Conservation (phyloP, 2,329 filamentous ascomycete genomes). For the Ophiostoma himal-ulmi region DNA sequence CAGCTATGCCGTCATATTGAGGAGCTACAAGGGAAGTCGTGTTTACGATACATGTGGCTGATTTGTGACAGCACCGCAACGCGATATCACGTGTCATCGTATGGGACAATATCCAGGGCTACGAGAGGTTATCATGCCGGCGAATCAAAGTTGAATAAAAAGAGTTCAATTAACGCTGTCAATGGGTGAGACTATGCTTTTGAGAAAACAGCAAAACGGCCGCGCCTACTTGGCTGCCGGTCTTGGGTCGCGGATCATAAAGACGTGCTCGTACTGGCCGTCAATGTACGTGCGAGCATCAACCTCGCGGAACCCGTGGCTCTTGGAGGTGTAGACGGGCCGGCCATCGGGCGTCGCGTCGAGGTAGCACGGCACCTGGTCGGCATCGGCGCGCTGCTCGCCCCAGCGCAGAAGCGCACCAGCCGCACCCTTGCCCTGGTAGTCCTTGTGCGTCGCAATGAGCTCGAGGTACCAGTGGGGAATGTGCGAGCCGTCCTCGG, state of each 20-base stretch:
- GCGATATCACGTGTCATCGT: too few relatives aligned
- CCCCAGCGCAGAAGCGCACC: slow-evolving; percentile 45
- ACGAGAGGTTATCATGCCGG: too few relatives aligned
- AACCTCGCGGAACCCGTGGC: slow-evolving; percentile 42
- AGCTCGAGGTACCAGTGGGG: slow-evolving; percentile 47
- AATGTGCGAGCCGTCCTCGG: slow-evolving; percentile 25
- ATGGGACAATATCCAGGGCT: too few relatives aligned
- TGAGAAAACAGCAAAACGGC: neutral
- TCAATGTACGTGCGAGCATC: slow-evolving; percentile 36
- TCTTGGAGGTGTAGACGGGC: slow-evolving; percentile 40
- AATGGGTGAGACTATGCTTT: neutral
- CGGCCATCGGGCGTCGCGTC: slow-evolving; percentile 46
- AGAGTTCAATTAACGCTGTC: neutral
- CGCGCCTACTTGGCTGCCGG: neutral
- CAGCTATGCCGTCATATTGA: too few relatives aligned
- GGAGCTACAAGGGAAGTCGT: too few relatives aligned
- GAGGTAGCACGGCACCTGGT: slow-evolving; percentile 41
- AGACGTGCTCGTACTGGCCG: slow-evolving; percentile 33
- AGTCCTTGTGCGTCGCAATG: slow-evolving; percentile 39
- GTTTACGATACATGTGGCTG: too few relatives aligned
- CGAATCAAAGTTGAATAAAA: neutral
- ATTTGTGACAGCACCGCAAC: too few relatives aligned
- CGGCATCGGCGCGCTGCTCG: slow-evolving; percentile 40
- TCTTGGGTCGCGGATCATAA: slow-evolving; percentile 31
- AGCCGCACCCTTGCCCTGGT: slow-evolving; percentile 44